Conservation (phyloP, 2,329 filamentous ascomycete genomes). For the Nemania bipapillata region DNA sequence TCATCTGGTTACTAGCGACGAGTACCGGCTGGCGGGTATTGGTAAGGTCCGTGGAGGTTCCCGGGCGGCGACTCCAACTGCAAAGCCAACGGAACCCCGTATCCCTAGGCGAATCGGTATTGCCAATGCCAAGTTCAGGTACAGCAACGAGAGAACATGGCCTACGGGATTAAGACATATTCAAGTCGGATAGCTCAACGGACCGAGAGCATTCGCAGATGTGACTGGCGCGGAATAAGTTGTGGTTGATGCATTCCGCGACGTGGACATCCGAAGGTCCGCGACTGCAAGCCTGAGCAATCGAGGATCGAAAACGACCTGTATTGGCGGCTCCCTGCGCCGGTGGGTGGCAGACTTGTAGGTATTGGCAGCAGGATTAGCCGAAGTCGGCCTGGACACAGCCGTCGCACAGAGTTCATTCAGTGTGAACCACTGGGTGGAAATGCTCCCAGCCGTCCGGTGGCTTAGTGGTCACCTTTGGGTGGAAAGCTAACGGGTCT, state of each 20-base stretch:
- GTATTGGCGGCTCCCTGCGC: conserved; percentile 42
- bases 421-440: conserved; percentile 17
- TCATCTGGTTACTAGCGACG: conserved; percentile 18
- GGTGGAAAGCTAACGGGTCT: conserved; percentile 83
- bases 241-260: conserved; percentile 41
- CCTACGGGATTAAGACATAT: conserved; percentile 20
- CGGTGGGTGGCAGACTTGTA: conserved; percentile 44
- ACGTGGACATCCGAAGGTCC: conserved; percentile 47
- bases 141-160: conserved; percentile 29
- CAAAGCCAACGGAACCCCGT: conserved; percentile 21
- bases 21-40: conserved; percentile 26
- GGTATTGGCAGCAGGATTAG: conserved; percentile 48
- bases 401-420: conserved; percentile 29
- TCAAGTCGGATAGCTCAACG: conserved; percentile 26
- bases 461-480: conserved; percentile 57
- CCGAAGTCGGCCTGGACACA: conserved; percentile 42
- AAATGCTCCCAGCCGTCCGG: conserved; percentile 18
- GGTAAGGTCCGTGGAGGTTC: conserved; percentile 22
- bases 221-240: conserved; percentile 25
- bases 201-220: conserved; percentile 23
- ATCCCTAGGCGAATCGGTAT: conserved; percentile 29
- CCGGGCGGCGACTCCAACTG: conserved; percentile 32
- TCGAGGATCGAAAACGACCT: conserved; percentile 27
- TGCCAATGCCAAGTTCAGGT: conserved; percentile 25
- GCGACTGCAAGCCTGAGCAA: conserved; percentile 35